A percentile compares a stretch with the other conserved stretches of the same genome.
These are phyloP conservation scores for Neurospora sp. DNA, from an alignment of 2,329 filamentous ascomycete species.

Conservation along the genomic window DNA sequence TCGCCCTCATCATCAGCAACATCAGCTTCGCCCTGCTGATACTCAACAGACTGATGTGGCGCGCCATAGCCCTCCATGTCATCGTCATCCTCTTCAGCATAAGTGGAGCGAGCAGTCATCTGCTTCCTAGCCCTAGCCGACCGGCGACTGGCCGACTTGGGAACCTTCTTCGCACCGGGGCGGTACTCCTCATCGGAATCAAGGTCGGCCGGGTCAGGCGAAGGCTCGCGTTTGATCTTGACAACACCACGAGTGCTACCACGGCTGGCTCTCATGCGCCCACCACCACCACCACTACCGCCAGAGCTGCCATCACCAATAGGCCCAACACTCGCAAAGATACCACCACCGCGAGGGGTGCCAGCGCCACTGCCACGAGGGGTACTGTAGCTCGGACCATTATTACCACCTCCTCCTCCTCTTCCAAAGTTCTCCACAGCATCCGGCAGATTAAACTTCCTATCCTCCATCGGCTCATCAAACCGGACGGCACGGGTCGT, in stretches of 20 bases:
- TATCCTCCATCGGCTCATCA: slow-evolving; percentile 24
- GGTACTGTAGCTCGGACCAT: not conserved
- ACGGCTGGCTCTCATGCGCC: not conserved
- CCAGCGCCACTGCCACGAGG: not conserved
- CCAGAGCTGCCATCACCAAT: not conserved
- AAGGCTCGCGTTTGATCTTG: slow-evolving; percentile 2
- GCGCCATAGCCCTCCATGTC: not conserved
- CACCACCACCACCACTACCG: not conserved
- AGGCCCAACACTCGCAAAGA: not conserved
- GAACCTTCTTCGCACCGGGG: not conserved
- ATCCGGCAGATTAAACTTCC: slow-evolving; percentile 23
- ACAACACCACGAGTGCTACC: not conserved
- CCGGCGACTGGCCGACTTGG: not conserved
- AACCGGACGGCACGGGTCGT: slow-evolving; percentile 23
- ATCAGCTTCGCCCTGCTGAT: slow-evolving; percentile 5
- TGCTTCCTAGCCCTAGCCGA: slow-evolving; percentile 1
- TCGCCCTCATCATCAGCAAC: slow-evolving; percentile 1
- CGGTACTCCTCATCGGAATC: slow-evolving; percentile 11
- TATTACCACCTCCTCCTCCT: not conserved
- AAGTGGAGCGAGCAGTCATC: not conserved
- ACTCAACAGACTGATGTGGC: not conserved
- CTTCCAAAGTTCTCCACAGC: slow-evolving; percentile 6
- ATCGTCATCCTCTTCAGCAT: slow-evolving; percentile 1
- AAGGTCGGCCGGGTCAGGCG: slow-evolving; percentile 7
- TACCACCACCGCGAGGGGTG: not conserved